A percentile compares a stretch with the other conserved stretches of the same genome.
Conservation (phyloP, 768 basidiomycete genomes). For the Pleurotus tuoliensis region DNA sequence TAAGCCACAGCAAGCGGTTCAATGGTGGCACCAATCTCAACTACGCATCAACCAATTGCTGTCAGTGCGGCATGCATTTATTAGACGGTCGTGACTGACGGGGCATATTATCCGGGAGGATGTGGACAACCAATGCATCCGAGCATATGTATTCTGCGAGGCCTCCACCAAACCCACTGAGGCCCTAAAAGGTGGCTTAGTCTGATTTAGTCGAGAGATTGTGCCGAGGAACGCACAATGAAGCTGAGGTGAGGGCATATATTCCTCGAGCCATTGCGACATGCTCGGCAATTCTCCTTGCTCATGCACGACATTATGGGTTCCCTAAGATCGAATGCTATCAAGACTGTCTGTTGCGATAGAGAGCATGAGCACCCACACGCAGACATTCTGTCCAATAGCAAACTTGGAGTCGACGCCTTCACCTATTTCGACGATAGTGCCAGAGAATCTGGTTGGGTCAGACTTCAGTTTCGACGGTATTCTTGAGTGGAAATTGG, state of each 20-base stretch:
- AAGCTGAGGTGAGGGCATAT: conserved; percentile 29
- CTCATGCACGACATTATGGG: conserved; percentile 38
- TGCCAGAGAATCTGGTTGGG: conserved; percentile 27
- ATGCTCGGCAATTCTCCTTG: conserved; percentile 26
- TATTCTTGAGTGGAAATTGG: neutral
- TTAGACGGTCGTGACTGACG: conserved; percentile 22
- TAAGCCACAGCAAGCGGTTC: conserved; percentile 46
- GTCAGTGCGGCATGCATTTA: neutral
- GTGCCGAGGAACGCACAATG: conserved; percentile 24
- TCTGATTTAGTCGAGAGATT: neutral
- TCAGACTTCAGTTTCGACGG: neutral
- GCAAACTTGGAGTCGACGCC: conserved; percentile 30
- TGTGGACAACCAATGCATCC: conserved; percentile 31
- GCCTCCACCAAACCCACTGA: conserved; percentile 38
- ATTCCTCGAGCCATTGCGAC: conserved; percentile 28
- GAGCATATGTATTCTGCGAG: conserved; percentile 38
- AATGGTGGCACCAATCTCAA: conserved; percentile 43
- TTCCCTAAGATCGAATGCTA: conserved; percentile 24
- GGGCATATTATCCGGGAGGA: conserved; percentile 32
- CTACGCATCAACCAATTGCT: conserved; percentile 18
- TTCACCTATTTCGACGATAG: conserved; percentile 28
- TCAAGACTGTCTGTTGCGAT: neutral
- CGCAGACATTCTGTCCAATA: conserved; percentile 30
- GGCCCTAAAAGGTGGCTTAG: conserved; percentile 22
- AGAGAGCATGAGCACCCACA: conserved; percentile 9